phyloP scores from a whole-genome alignment of 2,329 filamentous ascomycete genomes.

The Venturia aucupariae region DNA sequence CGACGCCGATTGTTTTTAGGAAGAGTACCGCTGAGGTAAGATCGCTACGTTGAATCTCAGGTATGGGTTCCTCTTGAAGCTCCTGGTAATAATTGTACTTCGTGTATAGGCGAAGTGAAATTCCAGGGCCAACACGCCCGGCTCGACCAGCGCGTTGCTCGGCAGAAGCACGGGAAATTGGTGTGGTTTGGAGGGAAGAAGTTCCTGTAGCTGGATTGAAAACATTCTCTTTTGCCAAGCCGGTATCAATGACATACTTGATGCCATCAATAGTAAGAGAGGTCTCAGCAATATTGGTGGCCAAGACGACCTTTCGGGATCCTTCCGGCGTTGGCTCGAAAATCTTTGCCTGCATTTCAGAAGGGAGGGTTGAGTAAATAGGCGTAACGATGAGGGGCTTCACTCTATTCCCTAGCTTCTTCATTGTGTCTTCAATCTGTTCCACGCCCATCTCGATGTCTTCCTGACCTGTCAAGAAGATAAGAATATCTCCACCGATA shows the following conservation, averaged over 20 bases:
- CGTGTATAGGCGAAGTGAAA: conserved; percentile 88
- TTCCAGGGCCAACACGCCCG: conserved; percentile 83
- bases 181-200: conserved; percentile 83
- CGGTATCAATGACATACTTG: conserved; percentile 89
- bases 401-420: conserved; percentile 75
- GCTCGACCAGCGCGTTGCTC: conserved; percentile 90
- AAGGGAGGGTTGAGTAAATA: conserved; percentile 88
- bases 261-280: conserved; percentile 93
- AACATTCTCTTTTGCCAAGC: conserved; percentile 90
- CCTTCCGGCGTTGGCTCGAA: conserved; percentile 85
- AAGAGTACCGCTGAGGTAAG: conserved; percentile 75
- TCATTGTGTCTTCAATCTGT: conserved; percentile 73
- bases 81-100: conserved; percentile 93
- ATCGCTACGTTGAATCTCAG: conserved; percentile 87
- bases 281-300: conserved; percentile 96
- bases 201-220: conserved; percentile 89
- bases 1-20: conserved; percentile 83
- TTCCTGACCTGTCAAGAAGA: conserved; percentile 92
- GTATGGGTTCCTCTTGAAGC: conserved; percentile 82
- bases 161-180: conserved; percentile 82
- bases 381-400: conserved; percentile 85
- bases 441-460: conserved; percentile 86
- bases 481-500: conserved; percentile 72
- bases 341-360: conserved; percentile 83
- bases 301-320: conserved; percentile 81